A percentile compares a stretch with the other conserved stretches of the same genome.
phyloP scores from a whole-genome alignment of 2,329 filamentous ascomycete genomes.

The Trichoderma brevicompactum region DNA sequence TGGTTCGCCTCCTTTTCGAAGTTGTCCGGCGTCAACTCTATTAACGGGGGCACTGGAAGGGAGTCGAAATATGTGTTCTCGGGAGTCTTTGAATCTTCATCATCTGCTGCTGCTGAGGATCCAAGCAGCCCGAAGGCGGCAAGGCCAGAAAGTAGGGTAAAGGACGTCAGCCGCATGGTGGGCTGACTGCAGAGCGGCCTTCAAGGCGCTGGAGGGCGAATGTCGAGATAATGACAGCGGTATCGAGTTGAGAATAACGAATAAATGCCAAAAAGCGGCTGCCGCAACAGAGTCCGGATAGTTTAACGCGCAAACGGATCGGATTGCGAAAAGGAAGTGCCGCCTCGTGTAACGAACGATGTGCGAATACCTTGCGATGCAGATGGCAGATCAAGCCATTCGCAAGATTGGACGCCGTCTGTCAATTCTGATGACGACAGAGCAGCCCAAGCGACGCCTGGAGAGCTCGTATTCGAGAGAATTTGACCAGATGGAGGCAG shows the following conservation, averaged over 20 bases:
- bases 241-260: neutral
- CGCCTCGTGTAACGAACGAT: neutral
- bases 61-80: conserved; percentile 67
- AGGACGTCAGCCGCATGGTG: conserved; percentile 43
- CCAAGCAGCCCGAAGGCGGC: conserved; percentile 39
- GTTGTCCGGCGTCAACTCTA: conserved; percentile 61
- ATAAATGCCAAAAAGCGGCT: neutral
- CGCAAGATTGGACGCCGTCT: conserved; percentile 12
- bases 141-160: conserved; percentile 53
- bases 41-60: conserved; percentile 66
- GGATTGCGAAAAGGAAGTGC: neutral
- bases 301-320: neutral
- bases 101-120: conserved; percentile 2
- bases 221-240: neutral
- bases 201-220: neutral
- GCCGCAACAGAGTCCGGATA: neutral
- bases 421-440: neutral
- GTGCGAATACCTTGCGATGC: too few species aligned
- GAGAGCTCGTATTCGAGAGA: neutral
- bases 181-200: conserved; percentile 19
- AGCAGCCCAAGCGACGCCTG: conserved; percentile 19
- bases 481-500: too few species aligned
- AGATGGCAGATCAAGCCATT: conserved; percentile 17
- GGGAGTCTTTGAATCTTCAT: conserved; percentile 42
- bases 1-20: conserved; percentile 61